A percentile compares a stretch with the other conserved stretches of the same genome.
Evolutionary conservation across 768 basidiomycete genomes (phyloP).

Genomic region (Lactarius vividus): DNA sequence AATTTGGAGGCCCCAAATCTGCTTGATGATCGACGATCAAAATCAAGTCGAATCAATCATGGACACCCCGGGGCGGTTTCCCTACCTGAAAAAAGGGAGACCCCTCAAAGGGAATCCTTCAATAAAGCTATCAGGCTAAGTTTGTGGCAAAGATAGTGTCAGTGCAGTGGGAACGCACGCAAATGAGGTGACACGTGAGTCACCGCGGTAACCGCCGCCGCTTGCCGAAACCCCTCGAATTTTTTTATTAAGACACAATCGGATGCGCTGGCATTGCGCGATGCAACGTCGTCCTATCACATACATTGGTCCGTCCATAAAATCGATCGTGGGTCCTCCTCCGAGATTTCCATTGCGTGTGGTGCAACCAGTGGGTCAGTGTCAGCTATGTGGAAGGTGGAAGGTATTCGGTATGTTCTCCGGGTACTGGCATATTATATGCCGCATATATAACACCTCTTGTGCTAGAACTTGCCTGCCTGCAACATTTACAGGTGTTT

Average conservation of each 20-base stretch:
- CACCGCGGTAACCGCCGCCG: background rate
- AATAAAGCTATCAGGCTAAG: no score
- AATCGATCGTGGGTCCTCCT: background rate
- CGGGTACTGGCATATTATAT: no score
- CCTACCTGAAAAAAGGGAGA: no score
- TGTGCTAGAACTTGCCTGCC: background rate
- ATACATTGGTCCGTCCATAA: no score
- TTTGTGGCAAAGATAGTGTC: background rate
- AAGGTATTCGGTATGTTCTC: background rate
- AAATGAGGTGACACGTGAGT: background rate
- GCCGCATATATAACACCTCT: background rate
- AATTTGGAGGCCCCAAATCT: no score
- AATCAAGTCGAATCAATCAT: no score
- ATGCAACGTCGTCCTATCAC: background rate
- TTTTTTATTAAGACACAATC: background rate
- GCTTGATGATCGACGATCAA: no score
- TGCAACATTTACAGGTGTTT: background rate
- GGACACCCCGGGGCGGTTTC: no score
- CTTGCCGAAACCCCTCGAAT: background rate
- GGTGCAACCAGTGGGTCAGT: background rate
- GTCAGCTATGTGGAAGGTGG: background rate
- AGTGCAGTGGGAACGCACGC: background rate
- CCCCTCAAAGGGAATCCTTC: no score
- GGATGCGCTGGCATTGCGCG: background rate
- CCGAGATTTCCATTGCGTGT: background rate